Conservation (phyloP, 2,329 filamentous ascomycete genomes). For the Aureobasidium sp. region DNA sequence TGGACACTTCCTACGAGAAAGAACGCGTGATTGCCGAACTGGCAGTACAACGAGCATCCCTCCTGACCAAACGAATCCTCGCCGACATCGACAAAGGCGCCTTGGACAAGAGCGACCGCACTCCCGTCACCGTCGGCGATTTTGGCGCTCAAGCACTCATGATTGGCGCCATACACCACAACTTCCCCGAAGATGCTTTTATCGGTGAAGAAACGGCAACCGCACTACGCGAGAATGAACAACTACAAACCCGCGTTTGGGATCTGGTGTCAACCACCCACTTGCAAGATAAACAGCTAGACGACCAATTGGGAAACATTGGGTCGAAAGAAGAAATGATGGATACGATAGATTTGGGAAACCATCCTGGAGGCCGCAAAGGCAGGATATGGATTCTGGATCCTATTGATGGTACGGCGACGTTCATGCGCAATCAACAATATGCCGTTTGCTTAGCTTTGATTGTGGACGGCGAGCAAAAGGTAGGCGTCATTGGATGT, state of each 20-base stretch:
- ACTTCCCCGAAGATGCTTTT: constrained; percentile 51
- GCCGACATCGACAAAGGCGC: constrained; percentile 43
- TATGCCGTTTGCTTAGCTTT: constrained; percentile 57
- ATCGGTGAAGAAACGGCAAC: constrained; percentile 56
- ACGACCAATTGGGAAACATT: constrained; percentile 35
- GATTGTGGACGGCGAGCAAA: constrained; percentile 50
- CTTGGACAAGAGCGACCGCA: constrained; percentile 51
- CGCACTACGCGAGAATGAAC: constrained; percentile 43
- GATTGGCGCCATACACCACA: constrained; percentile 48
- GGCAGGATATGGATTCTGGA: constrained; percentile 56
- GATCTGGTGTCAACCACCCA: constrained; percentile 41
- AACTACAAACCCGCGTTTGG: constrained; percentile 49
- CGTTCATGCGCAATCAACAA: constrained; percentile 55
- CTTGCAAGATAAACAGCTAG: constrained; percentile 30
- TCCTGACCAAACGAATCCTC: constrained; percentile 51
- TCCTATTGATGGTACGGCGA: constrained; percentile 58
- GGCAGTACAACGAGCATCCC: constrained; percentile 72
- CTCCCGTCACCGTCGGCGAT: constrained; percentile 58
- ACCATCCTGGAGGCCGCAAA: constrained; percentile 33
- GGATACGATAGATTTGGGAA: constrained; percentile 54
- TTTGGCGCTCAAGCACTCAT: constrained; percentile 58
- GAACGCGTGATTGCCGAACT: constrained; percentile 80
- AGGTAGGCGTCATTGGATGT: constrained; percentile 54
- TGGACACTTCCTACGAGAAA: constrained; percentile 51
- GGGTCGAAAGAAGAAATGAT: constrained; percentile 50